Conservation (phyloP, 2,329 filamentous ascomycete species). For the Phialemoniopsis sp. region DNA sequence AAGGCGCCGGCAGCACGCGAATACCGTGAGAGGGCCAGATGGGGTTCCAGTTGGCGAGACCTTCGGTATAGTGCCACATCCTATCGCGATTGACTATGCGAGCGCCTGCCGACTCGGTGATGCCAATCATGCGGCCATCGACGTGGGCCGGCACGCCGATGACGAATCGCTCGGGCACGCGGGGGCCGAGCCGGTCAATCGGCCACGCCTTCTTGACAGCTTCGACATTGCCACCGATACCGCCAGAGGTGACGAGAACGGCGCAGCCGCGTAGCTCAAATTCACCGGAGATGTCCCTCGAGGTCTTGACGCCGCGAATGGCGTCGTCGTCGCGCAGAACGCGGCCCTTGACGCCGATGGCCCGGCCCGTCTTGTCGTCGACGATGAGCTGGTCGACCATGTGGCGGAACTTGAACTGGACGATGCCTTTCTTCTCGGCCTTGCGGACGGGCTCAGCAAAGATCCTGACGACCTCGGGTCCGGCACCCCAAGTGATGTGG, state of each 20-base stretch:
- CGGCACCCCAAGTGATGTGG: slow-evolving; percentile 58
- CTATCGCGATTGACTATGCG: slow-evolving; percentile 55
- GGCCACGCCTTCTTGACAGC: slow-evolving; percentile 56
- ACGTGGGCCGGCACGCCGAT: slow-evolving; percentile 59
- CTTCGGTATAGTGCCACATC: slow-evolving; percentile 66
- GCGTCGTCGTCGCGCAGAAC: slow-evolving; percentile 47
- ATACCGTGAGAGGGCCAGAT: slow-evolving; percentile 61
- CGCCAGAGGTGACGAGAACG: slow-evolving; percentile 52
- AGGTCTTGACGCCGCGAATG: slow-evolving; percentile 47
- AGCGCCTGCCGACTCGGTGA: slow-evolving; percentile 47
- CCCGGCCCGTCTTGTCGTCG: slow-evolving; percentile 44
- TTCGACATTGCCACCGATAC: slow-evolving; percentile 59
- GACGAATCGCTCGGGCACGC: slow-evolving; percentile 51
- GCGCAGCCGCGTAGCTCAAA: slow-evolving; percentile 51
- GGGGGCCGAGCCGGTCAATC: slow-evolving; percentile 49
- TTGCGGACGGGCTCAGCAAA: slow-evolving; percentile 52
- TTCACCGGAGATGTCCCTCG: slow-evolving; percentile 37
- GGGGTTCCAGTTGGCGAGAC: slow-evolving; percentile 56
- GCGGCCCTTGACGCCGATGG: slow-evolving; percentile 47
- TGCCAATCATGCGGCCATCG: slow-evolving; percentile 60
- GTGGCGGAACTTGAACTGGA: slow-evolving; percentile 53
- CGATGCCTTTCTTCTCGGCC: slow-evolving; percentile 46
- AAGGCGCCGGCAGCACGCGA: slow-evolving; percentile 55
- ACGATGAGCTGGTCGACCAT: slow-evolving; percentile 52
- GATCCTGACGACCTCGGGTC: slow-evolving; percentile 54